These are phyloP conservation scores for Sindora glabra DNA, from an alignment of 306 rosid genomes.

Conservation along the genomic window DNA sequence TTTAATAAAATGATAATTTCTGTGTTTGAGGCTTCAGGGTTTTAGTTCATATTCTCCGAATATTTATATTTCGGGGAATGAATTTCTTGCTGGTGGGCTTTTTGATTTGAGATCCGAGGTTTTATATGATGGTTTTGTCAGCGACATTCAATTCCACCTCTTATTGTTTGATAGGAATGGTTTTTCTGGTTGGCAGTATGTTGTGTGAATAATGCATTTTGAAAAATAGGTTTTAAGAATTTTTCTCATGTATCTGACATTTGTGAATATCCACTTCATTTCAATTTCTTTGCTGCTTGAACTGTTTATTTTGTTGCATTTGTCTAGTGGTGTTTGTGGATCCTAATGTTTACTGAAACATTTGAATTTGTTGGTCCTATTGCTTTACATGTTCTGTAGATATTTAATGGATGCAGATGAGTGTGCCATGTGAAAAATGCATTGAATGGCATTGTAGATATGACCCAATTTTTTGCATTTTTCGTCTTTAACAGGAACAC, in stretches of 20 bases:
- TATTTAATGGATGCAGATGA: not conserved
- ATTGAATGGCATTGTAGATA: not conserved
- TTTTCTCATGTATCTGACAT: not conserved
- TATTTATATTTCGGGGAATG: not conserved
- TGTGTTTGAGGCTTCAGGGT: not conserved
- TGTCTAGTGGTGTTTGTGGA: not conserved
- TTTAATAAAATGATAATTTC: conserved; percentile 4
- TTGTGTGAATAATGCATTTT: no score
- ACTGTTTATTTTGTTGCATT: not conserved
- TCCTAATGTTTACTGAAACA: not conserved
- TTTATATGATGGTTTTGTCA: not conserved
- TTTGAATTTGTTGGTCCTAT: not conserved
- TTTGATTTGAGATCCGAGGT: not conserved
- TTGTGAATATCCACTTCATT: not conserved
- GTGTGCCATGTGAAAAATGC: not conserved
- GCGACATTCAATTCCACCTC: not conserved
- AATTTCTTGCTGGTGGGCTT: not conserved
- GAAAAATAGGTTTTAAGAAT: not conserved
- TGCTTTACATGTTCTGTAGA: not conserved
- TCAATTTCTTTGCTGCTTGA: not conserved
- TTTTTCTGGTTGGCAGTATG: no score
- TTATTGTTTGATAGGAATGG: not conserved
- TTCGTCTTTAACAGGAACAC: conserved; percentile 25
- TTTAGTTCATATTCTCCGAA: not conserved
- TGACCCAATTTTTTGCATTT: not conserved